phyloP scores from a whole-genome alignment of 495 filamentous ascomycete genomes.

The Zalerion maritima region DNA sequence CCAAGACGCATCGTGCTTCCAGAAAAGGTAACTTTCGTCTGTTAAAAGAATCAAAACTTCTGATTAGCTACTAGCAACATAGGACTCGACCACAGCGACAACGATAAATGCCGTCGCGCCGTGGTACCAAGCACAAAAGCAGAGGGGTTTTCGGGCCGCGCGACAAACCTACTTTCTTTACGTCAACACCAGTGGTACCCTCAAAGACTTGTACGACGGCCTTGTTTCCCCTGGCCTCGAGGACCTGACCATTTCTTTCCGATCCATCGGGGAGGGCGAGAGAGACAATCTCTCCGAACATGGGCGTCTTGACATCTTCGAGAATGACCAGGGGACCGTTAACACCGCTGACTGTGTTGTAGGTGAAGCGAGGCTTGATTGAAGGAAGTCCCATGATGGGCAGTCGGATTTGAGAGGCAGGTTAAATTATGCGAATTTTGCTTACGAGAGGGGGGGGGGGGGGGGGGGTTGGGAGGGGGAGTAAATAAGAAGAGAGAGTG shows the following conservation, averaged over 20 bases:
- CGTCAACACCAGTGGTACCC: slow-evolving; percentile 91
- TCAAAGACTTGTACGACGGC: slow-evolving; percentile 67
- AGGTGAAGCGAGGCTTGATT: slow-evolving; percentile 74
- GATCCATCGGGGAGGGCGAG: slow-evolving; percentile 91
- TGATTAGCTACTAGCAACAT: too few species aligned
- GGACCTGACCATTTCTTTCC: slow-evolving; percentile 83
- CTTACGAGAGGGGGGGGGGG: not conserved
- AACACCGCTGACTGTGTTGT: slow-evolving; percentile 97
- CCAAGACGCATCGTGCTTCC: slow-evolving; percentile 95
- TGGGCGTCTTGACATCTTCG: slow-evolving; percentile 57
- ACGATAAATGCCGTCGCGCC: too few species aligned
- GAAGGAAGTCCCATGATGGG: slow-evolving; percentile 12
- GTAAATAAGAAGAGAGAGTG: too few species aligned
- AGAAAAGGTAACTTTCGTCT: slow-evolving; percentile 95
- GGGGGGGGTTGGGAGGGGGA: not conserved
- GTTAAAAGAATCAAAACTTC: too few species aligned
- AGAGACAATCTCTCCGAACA: slow-evolving; percentile 83
- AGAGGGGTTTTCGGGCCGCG: too few species aligned
- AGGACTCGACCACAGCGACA: too few species aligned
- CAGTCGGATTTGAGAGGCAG: not conserved
- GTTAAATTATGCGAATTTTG: not conserved
- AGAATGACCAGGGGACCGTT: slow-evolving; percentile 96
- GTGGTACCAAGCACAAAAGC: too few species aligned
- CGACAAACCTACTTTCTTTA: slow-evolving; percentile 87
- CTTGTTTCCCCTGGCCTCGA: slow-evolving; percentile 71